Evolutionary conservation across 1,139 yeast genomes (phyloP), one percentile per base, ranked within the genome.

Genomic region (Geotrichum restrictum): DNA sequence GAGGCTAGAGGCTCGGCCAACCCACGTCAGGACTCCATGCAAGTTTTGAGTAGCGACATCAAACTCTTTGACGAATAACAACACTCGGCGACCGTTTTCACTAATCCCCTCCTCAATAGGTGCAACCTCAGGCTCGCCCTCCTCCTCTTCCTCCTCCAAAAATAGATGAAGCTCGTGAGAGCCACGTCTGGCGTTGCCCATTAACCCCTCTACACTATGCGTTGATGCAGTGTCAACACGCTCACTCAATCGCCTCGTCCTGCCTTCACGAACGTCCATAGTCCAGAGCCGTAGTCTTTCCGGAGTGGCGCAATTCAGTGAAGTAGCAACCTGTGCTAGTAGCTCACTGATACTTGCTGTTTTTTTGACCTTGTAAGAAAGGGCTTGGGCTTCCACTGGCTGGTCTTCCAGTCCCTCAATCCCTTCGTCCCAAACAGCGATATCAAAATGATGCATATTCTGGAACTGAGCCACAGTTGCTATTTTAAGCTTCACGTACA

Each of bases 391-490:
- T 3, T 71, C 72, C 1, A 74, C 70, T 1, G 58, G 53, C 31
- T 56, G 54, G 18, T 52, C 51, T 41, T 49, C 49, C 29, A 45
- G 41, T 11, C 49, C 44, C n/a, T 45, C 38, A 13, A 37, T 39
- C 8, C 22, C 33, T 10, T 45, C 48, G 24, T 59, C 60, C 69
- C 71, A 66, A 22, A 59, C 58, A 14, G 85, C 87, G 24, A 38
- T 16, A 66, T 91, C 98, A 65, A 87, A 85, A 0, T 95, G 95
- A 61, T 80, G 74, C 64, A 80, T 85, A 49, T 77, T 72, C 55
- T 72, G 70, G 62, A 86, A 83, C 49, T 82, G 78, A 49, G 71
- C 65, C 6, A 70, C 65, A 1, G 83, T 74, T 48, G 80, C 79
- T 36, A 87, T 69, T 56, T 80, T 78, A 44, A 87, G 77, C 52